Percentiles rank a stretch among this genome's conserved stretches.
Conservation (phyloP, 441 rosid species). For the Gossypium armourianum region DNA sequence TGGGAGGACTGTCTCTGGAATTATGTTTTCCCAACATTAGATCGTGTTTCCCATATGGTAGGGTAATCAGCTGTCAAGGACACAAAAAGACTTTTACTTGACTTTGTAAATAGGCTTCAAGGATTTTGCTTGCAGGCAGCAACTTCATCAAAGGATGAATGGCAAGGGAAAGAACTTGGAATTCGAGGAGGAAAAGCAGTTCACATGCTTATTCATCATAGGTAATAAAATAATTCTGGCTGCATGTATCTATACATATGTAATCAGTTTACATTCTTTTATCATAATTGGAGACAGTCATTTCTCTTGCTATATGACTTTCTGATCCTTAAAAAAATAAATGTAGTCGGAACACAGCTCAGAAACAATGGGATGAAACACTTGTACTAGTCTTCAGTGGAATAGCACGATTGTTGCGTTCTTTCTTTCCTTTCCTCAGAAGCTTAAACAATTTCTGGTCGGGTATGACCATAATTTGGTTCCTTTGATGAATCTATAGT, state of each 20-base stretch:
- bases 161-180: slow-evolving; percentile 96
- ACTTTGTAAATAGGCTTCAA: slow-evolving; percentile 13
- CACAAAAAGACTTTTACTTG: slow-evolving; percentile 15
- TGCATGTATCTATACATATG: slow-evolving; percentile 6
- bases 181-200: slow-evolving; percentile 91
- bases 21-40: slow-evolving; percentile 80
- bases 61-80: slow-evolving; percentile 10
- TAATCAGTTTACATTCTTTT: slow-evolving; percentile 4
- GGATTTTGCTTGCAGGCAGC: slow-evolving; percentile 50
- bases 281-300: slow-evolving; percentile 1
- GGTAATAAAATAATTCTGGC: slow-evolving; percentile 32
- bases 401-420: slow-evolving; percentile 80
- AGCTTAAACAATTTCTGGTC: slow-evolving; percentile 77
- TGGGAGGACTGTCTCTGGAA: slow-evolving; percentile 99
- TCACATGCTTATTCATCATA: slow-evolving; percentile 98
- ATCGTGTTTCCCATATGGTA: slow-evolving; percentile 92
- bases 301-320: slow-evolving; percentile 9
- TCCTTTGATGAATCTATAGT: neutral
- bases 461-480: slow-evolving; percentile 36
- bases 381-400: slow-evolving; percentile 93
- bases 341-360: slow-evolving; percentile 92
- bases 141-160: slow-evolving; percentile 96
- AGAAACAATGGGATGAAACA: slow-evolving; percentile 99
- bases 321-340: slow-evolving; percentile 19
- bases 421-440: slow-evolving; percentile 79